Percentiles rank a stretch among this genome's conserved stretches.
phyloP scores from a whole-genome alignment of 2,329 filamentous ascomycete genomes.

The Nemania sp. region DNA sequence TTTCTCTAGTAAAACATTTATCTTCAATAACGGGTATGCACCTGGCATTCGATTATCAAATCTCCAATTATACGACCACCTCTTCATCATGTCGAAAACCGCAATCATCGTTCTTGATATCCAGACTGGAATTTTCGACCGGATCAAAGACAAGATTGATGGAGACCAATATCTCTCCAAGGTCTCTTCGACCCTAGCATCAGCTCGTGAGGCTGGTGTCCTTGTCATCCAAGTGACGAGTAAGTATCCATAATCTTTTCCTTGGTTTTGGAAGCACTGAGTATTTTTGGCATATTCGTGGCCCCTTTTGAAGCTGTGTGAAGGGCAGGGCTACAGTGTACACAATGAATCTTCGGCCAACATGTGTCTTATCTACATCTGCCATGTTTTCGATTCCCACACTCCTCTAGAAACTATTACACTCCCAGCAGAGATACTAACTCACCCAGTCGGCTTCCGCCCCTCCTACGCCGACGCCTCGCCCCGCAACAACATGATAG shows the following conservation, averaged over 20 bases:
- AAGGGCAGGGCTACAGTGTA: no score
- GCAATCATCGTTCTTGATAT: conserved; percentile 43
- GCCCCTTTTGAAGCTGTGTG: not conserved
- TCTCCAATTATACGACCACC: no score
- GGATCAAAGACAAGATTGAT: conserved; percentile 18
- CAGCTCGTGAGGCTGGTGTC: conserved; percentile 35
- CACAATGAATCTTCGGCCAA: no score
- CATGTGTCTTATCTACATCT: no score
- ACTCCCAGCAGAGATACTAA: no score
- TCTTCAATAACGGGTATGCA: no score
- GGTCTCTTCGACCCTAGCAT: conserved; percentile 25
- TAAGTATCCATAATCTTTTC: no score
- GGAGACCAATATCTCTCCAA: conserved; percentile 33
- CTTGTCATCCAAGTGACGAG: conserved; percentile 41
- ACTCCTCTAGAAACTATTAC: no score
- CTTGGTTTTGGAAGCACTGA: no score
- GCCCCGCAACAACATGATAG: conserved; percentile 31
- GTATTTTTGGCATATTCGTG: not conserved
- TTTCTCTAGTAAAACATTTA: no score
- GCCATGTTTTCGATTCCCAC: no score
- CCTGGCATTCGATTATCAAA: no score
- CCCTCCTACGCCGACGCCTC: conserved; percentile 38
- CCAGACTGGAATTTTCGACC: conserved; percentile 38
- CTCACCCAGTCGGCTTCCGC: conserved; percentile 34
- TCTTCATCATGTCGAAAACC: conserved; percentile 33